A percentile compares a stretch with the other conserved stretches of the same genome.
These are phyloP conservation scores for Linanthus parryae DNA, from an alignment of 148 eudicot species.

Conservation along the genomic window DNA sequence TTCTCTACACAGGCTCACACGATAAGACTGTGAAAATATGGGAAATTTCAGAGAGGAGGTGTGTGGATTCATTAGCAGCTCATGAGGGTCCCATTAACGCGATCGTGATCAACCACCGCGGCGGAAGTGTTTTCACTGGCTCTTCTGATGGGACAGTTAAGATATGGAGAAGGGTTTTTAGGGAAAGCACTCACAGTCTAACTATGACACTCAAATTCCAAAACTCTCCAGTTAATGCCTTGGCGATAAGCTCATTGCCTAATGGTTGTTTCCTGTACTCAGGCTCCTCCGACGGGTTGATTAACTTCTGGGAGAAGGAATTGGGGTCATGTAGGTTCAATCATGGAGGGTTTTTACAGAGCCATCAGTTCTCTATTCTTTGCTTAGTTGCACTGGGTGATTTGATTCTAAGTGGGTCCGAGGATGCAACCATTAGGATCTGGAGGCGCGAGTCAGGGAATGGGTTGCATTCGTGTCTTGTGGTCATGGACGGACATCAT, in stretches of 20 bases:
- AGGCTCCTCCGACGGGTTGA: slow-evolving; percentile 58
- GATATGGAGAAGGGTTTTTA: slow-evolving; percentile 59
- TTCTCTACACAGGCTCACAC: slow-evolving; percentile 58
- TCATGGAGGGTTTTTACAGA: slow-evolving; percentile 60
- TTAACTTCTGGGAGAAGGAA: slow-evolving; percentile 58
- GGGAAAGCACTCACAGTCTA: slow-evolving; percentile 48
- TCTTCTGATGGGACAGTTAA: slow-evolving; percentile 62
- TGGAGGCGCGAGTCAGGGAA: slow-evolving; percentile 57
- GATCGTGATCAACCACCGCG: slow-evolving; percentile 49
- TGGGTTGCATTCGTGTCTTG: slow-evolving; percentile 43
- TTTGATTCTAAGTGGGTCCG: slow-evolving; percentile 59
- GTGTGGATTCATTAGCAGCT: slow-evolving; percentile 55
- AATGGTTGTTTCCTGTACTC: slow-evolving; percentile 42
- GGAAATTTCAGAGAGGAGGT: slow-evolving; percentile 38
- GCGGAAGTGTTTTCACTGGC: slow-evolving; percentile 54
- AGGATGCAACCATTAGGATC: slow-evolving; percentile 57
- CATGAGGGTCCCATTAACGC: slow-evolving; percentile 48
- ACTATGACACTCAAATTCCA: slow-evolving; percentile 54
- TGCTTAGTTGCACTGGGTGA: slow-evolving; percentile 39
- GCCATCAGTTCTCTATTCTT: slow-evolving; percentile 55
- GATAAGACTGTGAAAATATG: slow-evolving; percentile 55
- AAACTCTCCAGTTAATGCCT: slow-evolving; percentile 46
- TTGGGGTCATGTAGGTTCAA: slow-evolving; percentile 42
- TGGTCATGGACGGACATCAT: slow-evolving; percentile 53
- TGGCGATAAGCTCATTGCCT: slow-evolving; percentile 36